Conservation (phyloP, 192 early-diverging fungal genomes). For the Backusella luteola region DNA sequence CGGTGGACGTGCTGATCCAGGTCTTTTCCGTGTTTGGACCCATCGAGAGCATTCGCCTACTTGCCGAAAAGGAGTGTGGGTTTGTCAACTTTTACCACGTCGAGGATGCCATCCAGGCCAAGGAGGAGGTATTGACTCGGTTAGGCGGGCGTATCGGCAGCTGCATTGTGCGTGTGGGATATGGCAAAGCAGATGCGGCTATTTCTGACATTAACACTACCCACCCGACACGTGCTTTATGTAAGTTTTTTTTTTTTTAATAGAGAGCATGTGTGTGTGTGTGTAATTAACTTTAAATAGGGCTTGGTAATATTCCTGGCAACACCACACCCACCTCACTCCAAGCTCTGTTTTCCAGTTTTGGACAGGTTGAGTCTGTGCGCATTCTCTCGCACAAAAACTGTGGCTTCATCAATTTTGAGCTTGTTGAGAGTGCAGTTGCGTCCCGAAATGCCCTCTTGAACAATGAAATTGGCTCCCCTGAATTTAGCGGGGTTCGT, state of each 20-base stretch:
- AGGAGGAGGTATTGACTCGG: constrained; percentile 73
- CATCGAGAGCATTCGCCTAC: constrained; percentile 84
- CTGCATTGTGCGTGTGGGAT: constrained; percentile 76
- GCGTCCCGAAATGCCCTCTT: constrained; percentile 81
- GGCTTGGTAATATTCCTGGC: constrained; percentile 93
- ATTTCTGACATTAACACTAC: constrained; percentile 24
- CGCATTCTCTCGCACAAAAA: constrained; percentile 93
- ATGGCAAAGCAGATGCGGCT: constrained; percentile 67
- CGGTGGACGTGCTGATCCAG: constrained; percentile 72
- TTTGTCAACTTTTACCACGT: constrained; percentile 87
- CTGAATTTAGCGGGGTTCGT: constrained; percentile 60
- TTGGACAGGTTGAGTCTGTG: constrained; percentile 86
- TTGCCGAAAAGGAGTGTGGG: constrained; percentile 94
- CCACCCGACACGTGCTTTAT: constrained; percentile 69
- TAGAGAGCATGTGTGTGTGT: background rate
- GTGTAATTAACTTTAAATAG: constrained; percentile 43
- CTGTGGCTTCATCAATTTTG: constrained; percentile 96
- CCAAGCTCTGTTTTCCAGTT: constrained; percentile 70
- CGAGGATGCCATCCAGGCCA: constrained; percentile 87
- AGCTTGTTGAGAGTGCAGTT: constrained; percentile 83
- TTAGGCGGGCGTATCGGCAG: constrained; percentile 76
- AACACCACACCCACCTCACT: constrained; percentile 67
- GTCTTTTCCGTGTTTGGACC: constrained; percentile 87
- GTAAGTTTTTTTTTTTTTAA: constrained; percentile 36
- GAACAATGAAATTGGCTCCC: constrained; percentile 78